Evolutionary conservation across 352 stramenopile species (phyloP).

Genomic region (Pythium volutum): DNA sequence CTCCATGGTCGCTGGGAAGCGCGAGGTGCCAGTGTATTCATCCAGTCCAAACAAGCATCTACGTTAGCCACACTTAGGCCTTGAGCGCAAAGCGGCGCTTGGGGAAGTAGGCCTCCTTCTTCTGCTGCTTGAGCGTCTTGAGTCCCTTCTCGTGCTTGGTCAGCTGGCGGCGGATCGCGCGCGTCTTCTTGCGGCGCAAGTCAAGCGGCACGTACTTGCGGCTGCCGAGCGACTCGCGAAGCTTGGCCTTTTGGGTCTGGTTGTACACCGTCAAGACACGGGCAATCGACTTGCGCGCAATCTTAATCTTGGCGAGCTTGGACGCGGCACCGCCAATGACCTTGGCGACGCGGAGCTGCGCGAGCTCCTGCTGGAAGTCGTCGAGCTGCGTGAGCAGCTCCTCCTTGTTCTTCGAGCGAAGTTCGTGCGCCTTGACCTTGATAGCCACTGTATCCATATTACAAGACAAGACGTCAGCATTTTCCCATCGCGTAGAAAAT

Average conservation of each 20-base stretch:
- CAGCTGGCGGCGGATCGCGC: constrained; percentile 96
- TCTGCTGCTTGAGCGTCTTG: constrained; percentile 94
- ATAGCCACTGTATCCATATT: constrained; percentile 39
- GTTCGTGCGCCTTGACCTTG: constrained; percentile 97
- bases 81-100: constrained; percentile 97
- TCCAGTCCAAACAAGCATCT: constrained; percentile 53
- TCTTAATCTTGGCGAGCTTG: constrained; percentile 99
- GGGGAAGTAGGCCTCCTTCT: constrained; percentile 97
- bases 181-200: constrained; percentile 98
- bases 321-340: constrained; percentile 97
- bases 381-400: constrained; percentile 98
- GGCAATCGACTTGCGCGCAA: constrained; percentile 99
- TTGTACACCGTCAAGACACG: constrained; percentile 99
- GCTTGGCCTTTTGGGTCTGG: constrained; percentile 98
- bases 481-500: too few relatives aligned
- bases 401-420: constrained; percentile 96
- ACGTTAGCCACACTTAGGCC: constrained; percentile 81
- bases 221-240: constrained; percentile 92
- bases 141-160: constrained; percentile 93
- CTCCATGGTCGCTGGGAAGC: constrained; percentile 45
- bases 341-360: constrained; percentile 97
- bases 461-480: constrained; percentile 16
- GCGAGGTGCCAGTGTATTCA: constrained; percentile 48
- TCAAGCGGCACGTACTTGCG: constrained; percentile 98
- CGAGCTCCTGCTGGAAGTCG: constrained; percentile 98